Evolutionary conservation across 176 grass and related monocot genomes (phyloP), one percentile per base, ranked within the genome.

Genomic region (Elaeis guineensis): DNA sequence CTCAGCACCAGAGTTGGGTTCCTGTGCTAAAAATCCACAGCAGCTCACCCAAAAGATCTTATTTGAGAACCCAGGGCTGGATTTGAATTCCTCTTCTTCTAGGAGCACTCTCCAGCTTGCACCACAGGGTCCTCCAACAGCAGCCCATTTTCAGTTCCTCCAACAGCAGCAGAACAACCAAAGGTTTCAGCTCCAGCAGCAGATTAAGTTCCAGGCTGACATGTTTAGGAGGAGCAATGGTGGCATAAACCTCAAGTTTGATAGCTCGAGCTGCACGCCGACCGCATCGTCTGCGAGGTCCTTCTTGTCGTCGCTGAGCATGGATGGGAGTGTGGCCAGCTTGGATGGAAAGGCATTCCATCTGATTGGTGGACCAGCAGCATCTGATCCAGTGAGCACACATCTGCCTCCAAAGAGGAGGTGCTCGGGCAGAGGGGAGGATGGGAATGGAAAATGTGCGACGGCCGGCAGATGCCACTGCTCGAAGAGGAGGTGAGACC

Each of bases 281-380:
- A 76, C 81, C 4, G 74, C 85, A 60, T 92, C 87, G 1, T 89
- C 87, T 0, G 69, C 78, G 4, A 77, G 72, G 19, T 86, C 86
- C 0, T 83, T 97, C 69, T 35, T 85, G 76, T 89, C 92, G 2
- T 97, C 92, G 1, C 70, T 97, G 32, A 92, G 87, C 9, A 86
- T 89, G 70, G 84, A 98, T 29, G 78, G 80, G 8, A 89, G 84
- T 19, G 76, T 83, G 23, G 70, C 82, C 57, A 88, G 75, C 69
- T 75, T 88, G 79, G 87, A 90, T 0, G 55, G 81, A 49, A 92
- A 87, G 74, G 16, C 74, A 0, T 89, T 92, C 78, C 84, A 79
- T 75, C 62, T 92, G 78, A 80, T 89, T 0, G 71, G 79, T 2
- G 74, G 70, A 8, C 66, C 81, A 8, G 65, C 69, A 17, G 69